Conservation (phyloP, 2,329 filamentous ascomycete genomes). For the Diplodia scrobiculata region DNA sequence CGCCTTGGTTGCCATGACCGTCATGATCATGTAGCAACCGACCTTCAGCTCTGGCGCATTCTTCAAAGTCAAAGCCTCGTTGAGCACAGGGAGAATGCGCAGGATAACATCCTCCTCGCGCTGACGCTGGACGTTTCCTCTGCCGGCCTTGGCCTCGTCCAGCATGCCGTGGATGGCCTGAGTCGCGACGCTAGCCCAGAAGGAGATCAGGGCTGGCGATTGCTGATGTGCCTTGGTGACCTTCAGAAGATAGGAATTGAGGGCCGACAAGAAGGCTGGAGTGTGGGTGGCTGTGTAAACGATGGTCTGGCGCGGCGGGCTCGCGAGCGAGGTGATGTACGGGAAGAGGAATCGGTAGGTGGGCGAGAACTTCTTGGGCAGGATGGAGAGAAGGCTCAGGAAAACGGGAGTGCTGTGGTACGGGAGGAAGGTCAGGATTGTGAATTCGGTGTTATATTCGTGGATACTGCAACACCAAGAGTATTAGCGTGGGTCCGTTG, state of each 20-base stretch:
- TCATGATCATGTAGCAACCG: constrained; percentile 87
- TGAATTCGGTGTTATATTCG: constrained; percentile 77
- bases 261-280: constrained; percentile 69
- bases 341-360: constrained; percentile 83
- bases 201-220: constrained; percentile 76
- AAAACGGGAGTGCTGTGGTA: constrained; percentile 89
- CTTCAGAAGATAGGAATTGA: constrained; percentile 78
- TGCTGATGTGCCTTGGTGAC: constrained; percentile 72
- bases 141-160: constrained; percentile 73
- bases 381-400: constrained; percentile 79
- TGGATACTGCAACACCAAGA: constrained; percentile 65
- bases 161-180: constrained; percentile 83
- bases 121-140: constrained; percentile 73
- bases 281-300: constrained; percentile 83
- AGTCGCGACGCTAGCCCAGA: constrained; percentile 87
- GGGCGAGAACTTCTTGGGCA: constrained; percentile 72
- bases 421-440: constrained; percentile 85
- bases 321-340: constrained; percentile 75
- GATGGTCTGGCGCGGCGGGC: constrained; percentile 76
- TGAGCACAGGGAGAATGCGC: constrained; percentile 68
- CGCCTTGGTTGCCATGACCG: constrained; percentile 81
- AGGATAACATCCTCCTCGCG: constrained; percentile 78
- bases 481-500: constrained; percentile 15
- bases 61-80: constrained; percentile 74
- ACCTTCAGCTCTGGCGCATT: constrained; percentile 77